Evolutionary conservation across 345 rosid genomes (phyloP), one percentile per base, ranked within the genome.

Genomic region (Salix exigua): DNA sequence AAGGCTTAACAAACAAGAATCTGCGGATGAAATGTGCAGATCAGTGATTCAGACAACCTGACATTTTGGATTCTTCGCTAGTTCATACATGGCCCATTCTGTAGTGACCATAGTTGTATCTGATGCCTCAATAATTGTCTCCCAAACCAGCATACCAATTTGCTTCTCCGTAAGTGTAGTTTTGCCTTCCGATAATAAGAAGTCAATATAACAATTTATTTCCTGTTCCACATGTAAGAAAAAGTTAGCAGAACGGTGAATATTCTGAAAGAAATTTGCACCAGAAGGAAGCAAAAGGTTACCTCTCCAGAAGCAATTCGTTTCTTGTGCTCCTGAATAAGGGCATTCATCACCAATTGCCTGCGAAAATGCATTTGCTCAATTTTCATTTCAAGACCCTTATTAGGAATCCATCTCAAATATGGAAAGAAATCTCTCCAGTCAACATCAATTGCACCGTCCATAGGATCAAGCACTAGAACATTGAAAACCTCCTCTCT

Each of bases 371-470:
- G 80, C 80, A 86, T 68, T 53, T 73, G 77, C 23, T 87, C 82
- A 64, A 93, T 86, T 77, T 83, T 91, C 58, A 44, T 46, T 72
- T 93, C 96, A 6, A 86, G 80, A 58, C 82, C 80, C 67, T 76
- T 85, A 73, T 87, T 93, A 0, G 99, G 98, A 80, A 93, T 38
- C 98, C 99, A 96, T 82, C 77, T 83, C 65, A 93, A 66, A 82
- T 89, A 91, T 1, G 98, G 97, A 83, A 96, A 96, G 90, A 93
- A 96, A 78, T 93, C 99, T 74, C 98, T 89, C 97, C 98, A 93
- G 66, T 96, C 97, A 64, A 92, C 98, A 35, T 89, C 97, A 65
- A 93, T 76, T 4, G 96, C 94, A 18, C 94, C 96, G 26, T 85
- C 91, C 95, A 96, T 92, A 82, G 89, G 85, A 72, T 92, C 97